Conservation (phyloP, 495 filamentous ascomycete genomes). For the Podospora bellae-mahoneyi region DNA sequence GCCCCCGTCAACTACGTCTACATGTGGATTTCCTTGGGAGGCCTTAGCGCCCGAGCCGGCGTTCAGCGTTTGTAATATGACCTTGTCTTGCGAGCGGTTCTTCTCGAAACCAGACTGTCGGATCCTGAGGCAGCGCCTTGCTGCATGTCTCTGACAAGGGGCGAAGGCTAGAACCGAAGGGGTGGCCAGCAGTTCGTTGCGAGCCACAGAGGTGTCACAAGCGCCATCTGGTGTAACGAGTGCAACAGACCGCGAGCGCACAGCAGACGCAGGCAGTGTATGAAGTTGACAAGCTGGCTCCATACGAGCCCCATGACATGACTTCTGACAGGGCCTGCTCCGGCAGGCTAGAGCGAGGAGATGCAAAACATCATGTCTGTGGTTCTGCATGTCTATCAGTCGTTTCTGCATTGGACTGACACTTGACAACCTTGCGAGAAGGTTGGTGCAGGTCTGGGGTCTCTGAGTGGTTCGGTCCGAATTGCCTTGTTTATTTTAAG, state of each 20-base stretch:
- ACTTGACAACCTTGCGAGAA: background rate
- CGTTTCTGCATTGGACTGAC: background rate
- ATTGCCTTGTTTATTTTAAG: background rate
- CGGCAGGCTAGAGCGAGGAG: background rate
- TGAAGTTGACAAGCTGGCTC: background rate
- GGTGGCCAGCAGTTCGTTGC: background rate
- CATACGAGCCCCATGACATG: constrained; percentile 1
- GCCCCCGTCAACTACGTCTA: background rate
- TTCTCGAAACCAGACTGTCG: constrained; percentile 11
- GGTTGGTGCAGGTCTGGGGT: background rate
- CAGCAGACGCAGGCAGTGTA: background rate
- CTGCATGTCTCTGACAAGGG: constrained; percentile 5
- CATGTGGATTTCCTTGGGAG: background rate
- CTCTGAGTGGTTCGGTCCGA: background rate
- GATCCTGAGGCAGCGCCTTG: background rate
- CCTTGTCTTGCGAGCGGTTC: background rate
- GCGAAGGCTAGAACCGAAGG: background rate
- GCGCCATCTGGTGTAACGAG: constrained; percentile 8
- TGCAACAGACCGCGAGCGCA: constrained; percentile 5
- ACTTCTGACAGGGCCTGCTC: background rate
- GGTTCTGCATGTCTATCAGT: background rate
- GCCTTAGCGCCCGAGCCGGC: background rate
- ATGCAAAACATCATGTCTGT: background rate
- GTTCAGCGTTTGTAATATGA: background rate
- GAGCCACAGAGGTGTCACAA: constrained; percentile 5